Evolutionary conservation across 139 green algal species (phyloP), one percentile per base, ranked within the genome.

Genomic region (Chlamydomonas eustigma): DNA sequence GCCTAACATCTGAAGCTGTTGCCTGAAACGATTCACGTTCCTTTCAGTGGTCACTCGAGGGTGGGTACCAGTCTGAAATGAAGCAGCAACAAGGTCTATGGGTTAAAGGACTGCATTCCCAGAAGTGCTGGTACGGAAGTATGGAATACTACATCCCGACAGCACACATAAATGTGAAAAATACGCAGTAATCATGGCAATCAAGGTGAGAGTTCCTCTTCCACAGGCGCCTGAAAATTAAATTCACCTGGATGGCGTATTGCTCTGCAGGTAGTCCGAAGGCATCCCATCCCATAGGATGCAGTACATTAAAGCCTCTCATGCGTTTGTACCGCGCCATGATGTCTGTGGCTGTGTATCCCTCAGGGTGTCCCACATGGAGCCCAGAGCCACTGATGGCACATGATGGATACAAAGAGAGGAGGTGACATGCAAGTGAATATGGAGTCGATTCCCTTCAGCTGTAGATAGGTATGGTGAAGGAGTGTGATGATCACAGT

Each of bases 201-300:
- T n/a, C n/a, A n/a, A n/a, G n/a, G n/a, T n/a, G n/a, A n/a, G n/a
- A n/a, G n/a, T n/a, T n/a, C n/a, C n/a, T n/a, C n/a, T n/a, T n/a
- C n/a, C n/a, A n/a, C n/a, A n/a, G n/a, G n/a, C n/a, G n/a, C n/a
- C n/a, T n/a, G n/a, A n/a, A n/a, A n/a, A n/a, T n/a, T n/a, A n/a
- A n/a, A n/a, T n/a, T 6, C 64, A 86, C 81, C 88, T 94, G 83
- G 32, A 98, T 87, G 1, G 96, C 96, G 76, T 98, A 99, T 85
- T 98, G 94, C 90, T 99, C 96, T 0, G 96, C 96, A 5, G 96
- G 96, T 65, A 99, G 84, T 0, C 96, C 96, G 75, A 99, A 99
- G 0, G 96, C 94, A 80, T 99, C 96, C 94, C 94, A 99, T 39
- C 96, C 96, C 90, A 99, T 99, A 24, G 96, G 96, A 82, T 99